Evolutionary conservation across 2,329 filamentous ascomycete species (phyloP), one percentile per base, ranked within the genome.

Genomic region (Diaporthe nobilis): DNA sequence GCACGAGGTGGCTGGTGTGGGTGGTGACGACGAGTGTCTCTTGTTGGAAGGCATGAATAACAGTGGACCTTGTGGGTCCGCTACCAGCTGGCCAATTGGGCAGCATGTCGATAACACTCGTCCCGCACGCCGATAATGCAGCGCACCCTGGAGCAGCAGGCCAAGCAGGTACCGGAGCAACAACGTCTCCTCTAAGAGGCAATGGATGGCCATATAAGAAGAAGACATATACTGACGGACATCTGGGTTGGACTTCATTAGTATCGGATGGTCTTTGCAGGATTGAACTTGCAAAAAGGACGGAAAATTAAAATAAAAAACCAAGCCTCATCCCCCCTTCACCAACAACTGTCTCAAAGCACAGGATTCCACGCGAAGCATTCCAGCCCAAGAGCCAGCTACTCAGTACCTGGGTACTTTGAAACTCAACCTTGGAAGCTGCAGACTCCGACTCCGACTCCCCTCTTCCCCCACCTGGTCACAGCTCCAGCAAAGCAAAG

Each of bases 11-110:
- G 60, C 60, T 65, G 60, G 60, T 31, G 44, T 68, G 47, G 65
- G 44, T 68, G 47, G 65, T 68, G 65, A 68, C 65, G 47, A 53
- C 22, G 22, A 42, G 25, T 53, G 65, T 68, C 65, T 68, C 65
- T 68, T 20, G 63, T 17, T 28, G 13, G 47, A 68, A 53, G 47
- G 65, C 65, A 68, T 68, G 65, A 68, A 68, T 42, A 53, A 68
- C 22, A 53, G 65, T 53, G 65, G 65, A 34, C 2, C 65, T 39
- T 34, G 47, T 53, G 65, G 65, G 47, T 15, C 57, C 20, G 0
- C 22, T 42, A 44, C 57, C 57, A 72, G 57, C 57, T 72, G 71
- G 57, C 57, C 71, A 72, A 72, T 63, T 60, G 57, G 70, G 28
- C 42, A 49, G 55, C 28, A n/a, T 49, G 22, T 47, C 44, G 70